Percentiles rank a stretch among this genome's conserved stretches.
Conservation (phyloP, 768 basidiomycete genomes). For the Erythrobasidium yunnanense region DNA sequence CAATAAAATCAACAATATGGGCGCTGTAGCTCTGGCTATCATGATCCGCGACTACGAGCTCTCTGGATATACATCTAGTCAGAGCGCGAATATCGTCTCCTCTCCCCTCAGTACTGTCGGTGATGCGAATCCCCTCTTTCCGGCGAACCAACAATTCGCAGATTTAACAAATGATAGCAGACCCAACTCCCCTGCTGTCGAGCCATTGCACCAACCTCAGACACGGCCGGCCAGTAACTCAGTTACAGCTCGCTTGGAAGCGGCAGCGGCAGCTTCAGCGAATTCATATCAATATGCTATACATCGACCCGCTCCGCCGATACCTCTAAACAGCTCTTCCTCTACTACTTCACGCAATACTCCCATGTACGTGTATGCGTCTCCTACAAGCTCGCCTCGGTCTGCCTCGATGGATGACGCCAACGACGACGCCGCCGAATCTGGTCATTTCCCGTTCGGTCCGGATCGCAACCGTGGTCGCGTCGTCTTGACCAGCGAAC, state of each 20-base stretch:
- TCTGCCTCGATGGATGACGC: too few relatives aligned
- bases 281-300: background rate
- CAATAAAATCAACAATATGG: conserved; percentile 71
- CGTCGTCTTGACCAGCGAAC: conserved; percentile 1
- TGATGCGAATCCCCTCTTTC: background rate
- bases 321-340: too few relatives aligned
- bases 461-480: conserved; percentile 14
- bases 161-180: background rate
- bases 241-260: conserved; percentile 28
- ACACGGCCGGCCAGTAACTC: conserved; percentile 17
- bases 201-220: background rate
- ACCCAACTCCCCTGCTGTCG: background rate
- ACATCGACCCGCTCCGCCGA: too few relatives aligned
- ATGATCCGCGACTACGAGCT: conserved; percentile 97
- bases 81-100: background rate
- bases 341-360: too few relatives aligned
- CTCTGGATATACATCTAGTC: conserved; percentile 41
- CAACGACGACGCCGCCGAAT: background rate
- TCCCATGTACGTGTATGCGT: too few relatives aligned
- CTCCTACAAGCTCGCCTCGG: too few relatives aligned
- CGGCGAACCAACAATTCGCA: background rate
- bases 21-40: conserved; percentile 80
- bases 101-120: background rate
- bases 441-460: background rate
- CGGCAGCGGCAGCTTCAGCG: background rate